These are phyloP conservation scores for Phytopythium montanum DNA, from an alignment of 352 stramenopile genomes.

Conservation along the genomic window DNA sequence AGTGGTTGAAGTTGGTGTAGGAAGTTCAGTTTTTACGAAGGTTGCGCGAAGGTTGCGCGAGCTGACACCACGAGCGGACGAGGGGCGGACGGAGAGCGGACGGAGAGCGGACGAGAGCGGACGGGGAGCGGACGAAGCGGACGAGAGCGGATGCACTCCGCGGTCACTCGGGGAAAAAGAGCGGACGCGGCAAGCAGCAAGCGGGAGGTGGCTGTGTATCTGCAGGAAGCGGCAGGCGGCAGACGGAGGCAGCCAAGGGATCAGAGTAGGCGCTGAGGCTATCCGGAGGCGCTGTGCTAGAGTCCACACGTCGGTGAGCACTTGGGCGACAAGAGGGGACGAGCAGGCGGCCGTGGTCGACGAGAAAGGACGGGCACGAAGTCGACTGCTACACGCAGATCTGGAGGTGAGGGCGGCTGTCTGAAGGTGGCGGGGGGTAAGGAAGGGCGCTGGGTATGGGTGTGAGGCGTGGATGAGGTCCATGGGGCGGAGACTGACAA, in stretches of 20 bases:
- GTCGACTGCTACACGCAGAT: neutral
- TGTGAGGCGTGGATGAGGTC: neutral
- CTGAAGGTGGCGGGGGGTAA: neutral
- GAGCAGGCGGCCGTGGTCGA: neutral
- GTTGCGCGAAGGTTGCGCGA: neutral
- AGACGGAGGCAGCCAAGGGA: neutral
- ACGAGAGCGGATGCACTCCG: neutral
- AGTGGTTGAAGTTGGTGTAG: neutral
- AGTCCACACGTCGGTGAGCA: neutral
- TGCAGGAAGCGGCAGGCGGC: too few species aligned
- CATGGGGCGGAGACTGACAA: neutral
- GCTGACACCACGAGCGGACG: neutral
- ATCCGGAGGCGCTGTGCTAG: neutral
- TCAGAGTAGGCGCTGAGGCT: neutral
- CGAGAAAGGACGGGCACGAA: neutral
- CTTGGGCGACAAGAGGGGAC: neutral
- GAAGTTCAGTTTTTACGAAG: neutral
- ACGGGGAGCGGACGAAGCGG: slow-evolving; percentile 2
- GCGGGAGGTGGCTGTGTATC: too few species aligned
- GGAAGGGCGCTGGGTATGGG: neutral
- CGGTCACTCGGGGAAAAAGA: slow-evolving; percentile 6
- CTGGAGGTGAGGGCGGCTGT: too few species aligned
- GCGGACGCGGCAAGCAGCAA: neutral
- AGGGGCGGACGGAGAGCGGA: neutral
- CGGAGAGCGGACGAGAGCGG: neutral